Evolutionary conservation across 768 basidiomycete species (phyloP).

Genomic region (Agrocybe pediades): DNA sequence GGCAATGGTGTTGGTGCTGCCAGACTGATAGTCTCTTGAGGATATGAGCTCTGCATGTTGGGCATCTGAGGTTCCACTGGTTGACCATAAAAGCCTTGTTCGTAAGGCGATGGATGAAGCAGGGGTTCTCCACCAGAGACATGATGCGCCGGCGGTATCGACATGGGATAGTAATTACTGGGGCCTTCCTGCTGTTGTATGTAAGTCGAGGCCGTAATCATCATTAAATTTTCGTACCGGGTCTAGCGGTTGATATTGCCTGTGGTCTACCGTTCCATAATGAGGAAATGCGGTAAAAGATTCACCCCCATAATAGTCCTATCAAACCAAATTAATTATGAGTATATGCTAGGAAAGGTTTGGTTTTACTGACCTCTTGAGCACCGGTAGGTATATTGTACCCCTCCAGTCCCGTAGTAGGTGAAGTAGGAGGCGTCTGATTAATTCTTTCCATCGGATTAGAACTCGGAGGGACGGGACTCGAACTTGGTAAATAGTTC

Average conservation of each 20-base stretch:
- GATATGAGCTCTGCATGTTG: constrained; percentile 2
- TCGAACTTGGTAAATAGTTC: constrained; percentile 46
- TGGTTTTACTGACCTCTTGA: constrained; percentile 11
- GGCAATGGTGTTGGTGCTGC: neutral
- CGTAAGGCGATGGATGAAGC: neutral
- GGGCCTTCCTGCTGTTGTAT: constrained; percentile 4
- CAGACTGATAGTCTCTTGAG: constrained; percentile 7
- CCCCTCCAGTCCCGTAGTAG: constrained; percentile 32
- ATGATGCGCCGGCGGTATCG: constrained; percentile 3
- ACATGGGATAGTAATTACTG: constrained; percentile 4
- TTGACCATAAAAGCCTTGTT: constrained; percentile 1
- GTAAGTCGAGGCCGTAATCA: neutral
- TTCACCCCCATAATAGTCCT: constrained; percentile 13
- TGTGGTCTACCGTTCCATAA: constrained; percentile 12
- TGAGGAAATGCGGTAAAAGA: constrained; percentile 13
- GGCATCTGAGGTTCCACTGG: constrained; percentile 1
- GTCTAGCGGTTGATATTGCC: constrained; percentile 11
- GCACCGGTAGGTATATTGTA: constrained; percentile 1
- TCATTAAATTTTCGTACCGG: constrained; percentile 9
- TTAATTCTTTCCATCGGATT: constrained; percentile 15
- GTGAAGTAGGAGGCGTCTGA: constrained; percentile 30
- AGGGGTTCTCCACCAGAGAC: neutral
- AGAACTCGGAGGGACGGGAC: constrained; percentile 33
- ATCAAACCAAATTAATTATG: constrained; percentile 7
- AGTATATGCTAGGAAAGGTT: too few relatives aligned